These are phyloP conservation scores for Diversispora eburnea DNA, from an alignment of 192 early-diverging fungal genomes.

Conservation along the genomic window DNA sequence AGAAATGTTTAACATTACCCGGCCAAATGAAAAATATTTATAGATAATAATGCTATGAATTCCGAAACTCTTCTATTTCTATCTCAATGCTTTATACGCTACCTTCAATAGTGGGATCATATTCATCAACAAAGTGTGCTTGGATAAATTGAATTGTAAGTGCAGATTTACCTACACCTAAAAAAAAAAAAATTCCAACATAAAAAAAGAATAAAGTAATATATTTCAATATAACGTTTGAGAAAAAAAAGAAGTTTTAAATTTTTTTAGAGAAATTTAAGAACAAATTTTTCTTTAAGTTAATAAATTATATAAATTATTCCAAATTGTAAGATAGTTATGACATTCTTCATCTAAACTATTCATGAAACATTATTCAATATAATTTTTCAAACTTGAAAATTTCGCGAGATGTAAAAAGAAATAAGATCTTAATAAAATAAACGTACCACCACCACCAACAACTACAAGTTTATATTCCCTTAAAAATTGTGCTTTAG, in stretches of 20 bases:
- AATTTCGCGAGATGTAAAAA: neutral
- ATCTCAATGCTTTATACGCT: slow-evolving; percentile 17
- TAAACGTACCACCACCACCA: slow-evolving; percentile 68
- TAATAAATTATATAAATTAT: too few relatives aligned
- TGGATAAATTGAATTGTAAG: slow-evolving; percentile 81
- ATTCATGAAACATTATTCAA: neutral
- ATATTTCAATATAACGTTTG: neutral
- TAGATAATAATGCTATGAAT: neutral
- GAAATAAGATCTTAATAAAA: neutral
- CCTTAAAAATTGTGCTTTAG: slow-evolving; percentile 38
- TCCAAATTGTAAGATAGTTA: too few relatives aligned
- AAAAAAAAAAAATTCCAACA: neutral
- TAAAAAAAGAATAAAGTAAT: neutral
- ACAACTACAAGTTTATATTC: slow-evolving; percentile 80
- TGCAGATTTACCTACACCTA: slow-evolving; percentile 76
- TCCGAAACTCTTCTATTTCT: neutral
- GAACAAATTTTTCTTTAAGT: too few relatives aligned
- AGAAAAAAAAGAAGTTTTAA: neutral
- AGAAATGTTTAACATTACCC: neutral
- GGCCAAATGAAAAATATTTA: neutral
- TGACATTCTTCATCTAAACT: neutral
- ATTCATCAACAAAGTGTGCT: slow-evolving; percentile 82
- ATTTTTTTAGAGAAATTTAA: neutral
- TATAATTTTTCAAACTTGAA: neutral
- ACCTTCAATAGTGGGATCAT: slow-evolving; percentile 96